Percentiles rank a stretch among this genome's conserved stretches.
These are phyloP conservation scores for Phytophthora palmivora DNA, from an alignment of 352 stramenopile genomes.

Conservation along the genomic window DNA sequence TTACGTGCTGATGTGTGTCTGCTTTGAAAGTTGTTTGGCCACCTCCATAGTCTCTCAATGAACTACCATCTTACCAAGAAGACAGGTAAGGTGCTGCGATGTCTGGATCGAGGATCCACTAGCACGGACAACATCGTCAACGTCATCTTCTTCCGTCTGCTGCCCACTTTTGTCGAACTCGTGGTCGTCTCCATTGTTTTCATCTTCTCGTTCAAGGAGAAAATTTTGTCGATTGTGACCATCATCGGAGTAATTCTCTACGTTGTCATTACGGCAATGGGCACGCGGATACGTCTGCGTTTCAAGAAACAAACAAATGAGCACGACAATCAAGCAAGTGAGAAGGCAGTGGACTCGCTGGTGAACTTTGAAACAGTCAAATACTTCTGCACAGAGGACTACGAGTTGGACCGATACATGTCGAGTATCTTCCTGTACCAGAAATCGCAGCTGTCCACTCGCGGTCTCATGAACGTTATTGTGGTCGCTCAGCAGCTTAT, in stretches of 20 bases:
- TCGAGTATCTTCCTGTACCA: slow-evolving; percentile 91
- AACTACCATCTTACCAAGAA: slow-evolving; percentile 98
- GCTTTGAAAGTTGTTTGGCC: slow-evolving; percentile 82
- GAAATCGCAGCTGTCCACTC: slow-evolving; percentile 88
- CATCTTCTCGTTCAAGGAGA: slow-evolving; percentile 92
- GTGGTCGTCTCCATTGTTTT: slow-evolving; percentile 93
- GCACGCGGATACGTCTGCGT: slow-evolving; percentile 66
- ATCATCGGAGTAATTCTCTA: slow-evolving; percentile 95
- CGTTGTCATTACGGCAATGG: slow-evolving; percentile 90
- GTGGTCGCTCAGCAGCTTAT: slow-evolving; percentile 96
- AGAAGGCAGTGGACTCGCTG: slow-evolving; percentile 96
- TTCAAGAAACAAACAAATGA: slow-evolving; percentile 95
- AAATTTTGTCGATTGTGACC: slow-evolving; percentile 84
- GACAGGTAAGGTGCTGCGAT: slow-evolving; percentile 95
- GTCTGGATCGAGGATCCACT: slow-evolving; percentile 86
- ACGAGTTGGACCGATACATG: slow-evolving; percentile 87
- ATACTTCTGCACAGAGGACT: slow-evolving; percentile 95
- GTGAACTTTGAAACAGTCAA: slow-evolving; percentile 98
- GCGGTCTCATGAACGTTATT: slow-evolving; percentile 92
- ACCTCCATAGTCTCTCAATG: slow-evolving; percentile 95
- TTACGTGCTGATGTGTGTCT: background rate
- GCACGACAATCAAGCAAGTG: slow-evolving; percentile 97
- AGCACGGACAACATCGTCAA: slow-evolving; percentile 95
- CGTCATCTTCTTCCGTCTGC: slow-evolving; percentile 96
- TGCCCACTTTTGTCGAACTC: slow-evolving; percentile 95